A percentile compares a stretch with the other conserved stretches of the same genome.
These are phyloP conservation scores for Firmiana major DNA, from an alignment of 345 rosid species.

Conservation along the genomic window DNA sequence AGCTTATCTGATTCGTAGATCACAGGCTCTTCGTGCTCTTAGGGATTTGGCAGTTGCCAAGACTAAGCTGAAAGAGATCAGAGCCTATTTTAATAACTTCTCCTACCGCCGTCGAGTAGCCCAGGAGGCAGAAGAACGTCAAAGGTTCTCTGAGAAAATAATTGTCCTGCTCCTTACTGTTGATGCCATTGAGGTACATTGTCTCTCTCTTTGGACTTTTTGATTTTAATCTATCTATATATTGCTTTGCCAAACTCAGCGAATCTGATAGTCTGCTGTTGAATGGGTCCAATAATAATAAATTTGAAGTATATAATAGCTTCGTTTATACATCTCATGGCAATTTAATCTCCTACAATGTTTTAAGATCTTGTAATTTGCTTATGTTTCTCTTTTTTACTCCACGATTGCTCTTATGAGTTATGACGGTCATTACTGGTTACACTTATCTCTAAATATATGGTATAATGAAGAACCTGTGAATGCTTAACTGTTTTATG, in stretches of 20 bases:
- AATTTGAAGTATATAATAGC: not conserved
- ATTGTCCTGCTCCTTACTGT: constrained; percentile 90
- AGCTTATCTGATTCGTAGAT: constrained; percentile 77
- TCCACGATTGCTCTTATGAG: not conserved
- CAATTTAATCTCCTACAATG: not conserved
- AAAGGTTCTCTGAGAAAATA: constrained; percentile 75
- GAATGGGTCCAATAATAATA: not conserved
- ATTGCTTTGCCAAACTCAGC: not conserved
- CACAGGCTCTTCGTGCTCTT: constrained; percentile 78
- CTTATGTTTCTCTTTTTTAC: not conserved
- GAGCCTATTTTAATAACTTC: constrained; percentile 71
- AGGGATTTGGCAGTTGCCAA: constrained; percentile 91
- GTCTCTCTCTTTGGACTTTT: not conserved
- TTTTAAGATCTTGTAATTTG: not conserved
- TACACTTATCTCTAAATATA: no score
- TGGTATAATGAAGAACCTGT: not conserved
- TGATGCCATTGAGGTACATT: constrained; percentile 89
- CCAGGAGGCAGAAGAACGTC: constrained; percentile 78
- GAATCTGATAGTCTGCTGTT: not conserved
- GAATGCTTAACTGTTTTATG: not conserved
- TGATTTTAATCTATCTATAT: not conserved
- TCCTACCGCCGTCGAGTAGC: constrained; percentile 69
- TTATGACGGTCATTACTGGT: not conserved
- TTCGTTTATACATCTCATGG: not conserved
- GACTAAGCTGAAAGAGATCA: constrained; percentile 83